phyloP scores from a whole-genome alignment of 257 asterid species.

The Ajuga chamaepitys region DNA sequence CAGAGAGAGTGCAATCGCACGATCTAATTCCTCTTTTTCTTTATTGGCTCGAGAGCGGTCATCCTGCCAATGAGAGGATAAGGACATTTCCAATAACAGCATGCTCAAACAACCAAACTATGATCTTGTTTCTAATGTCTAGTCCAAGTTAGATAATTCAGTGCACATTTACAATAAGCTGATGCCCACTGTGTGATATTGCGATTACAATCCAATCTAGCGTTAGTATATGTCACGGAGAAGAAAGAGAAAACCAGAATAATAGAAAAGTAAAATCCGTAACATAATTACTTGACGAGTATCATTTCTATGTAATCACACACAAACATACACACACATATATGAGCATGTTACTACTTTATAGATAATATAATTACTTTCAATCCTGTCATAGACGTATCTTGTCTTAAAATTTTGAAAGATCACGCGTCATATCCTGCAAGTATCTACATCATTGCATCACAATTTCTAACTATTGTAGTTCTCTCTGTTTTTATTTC shows the following conservation, averaged over 20 bases:
- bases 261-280: too few species aligned
- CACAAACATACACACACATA: too few species aligned
- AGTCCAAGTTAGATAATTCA: neutral
- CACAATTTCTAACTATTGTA: neutral
- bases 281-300: too few species aligned
- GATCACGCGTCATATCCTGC: neutral
- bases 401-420: neutral
- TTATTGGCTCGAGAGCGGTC: slow-evolving; percentile 50
- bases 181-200: neutral
- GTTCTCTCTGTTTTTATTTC: slow-evolving; percentile 1
- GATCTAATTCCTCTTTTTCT: slow-evolving; percentile 80
- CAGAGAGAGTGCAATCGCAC: slow-evolving; percentile 76
- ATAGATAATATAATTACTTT: too few species aligned
- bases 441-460: neutral
- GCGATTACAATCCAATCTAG: neutral
- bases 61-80: slow-evolving; percentile 47
- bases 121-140: neutral
- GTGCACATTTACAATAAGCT: neutral
- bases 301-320: too few species aligned
- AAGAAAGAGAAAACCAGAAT: too few species aligned
- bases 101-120: neutral
- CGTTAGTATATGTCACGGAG: too few species aligned
- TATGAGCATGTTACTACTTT: too few species aligned
- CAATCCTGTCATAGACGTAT: neutral
- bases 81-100: neutral